phyloP scores from a whole-genome alignment of 192 early-diverging fungal species.

The Coemansia sp. region DNA sequence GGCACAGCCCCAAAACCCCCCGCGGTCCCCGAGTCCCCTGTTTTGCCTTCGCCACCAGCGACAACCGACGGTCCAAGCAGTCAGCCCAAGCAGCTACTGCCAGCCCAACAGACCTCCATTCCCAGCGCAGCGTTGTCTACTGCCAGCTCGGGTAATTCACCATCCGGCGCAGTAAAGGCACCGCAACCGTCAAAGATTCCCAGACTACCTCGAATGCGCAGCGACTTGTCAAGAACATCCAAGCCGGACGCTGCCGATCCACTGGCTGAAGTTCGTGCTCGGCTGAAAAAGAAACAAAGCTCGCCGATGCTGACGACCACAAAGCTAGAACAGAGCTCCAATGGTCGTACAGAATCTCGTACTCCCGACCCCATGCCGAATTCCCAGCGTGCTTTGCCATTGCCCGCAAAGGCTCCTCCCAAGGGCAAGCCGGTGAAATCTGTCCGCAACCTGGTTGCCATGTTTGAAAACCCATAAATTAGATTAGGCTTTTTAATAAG shows the following conservation, averaged over 20 bases:
- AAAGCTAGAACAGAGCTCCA: not conserved
- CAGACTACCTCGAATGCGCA: slow-evolving; percentile 21
- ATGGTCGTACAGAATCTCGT: not conserved
- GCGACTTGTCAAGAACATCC: slow-evolving; percentile 8
- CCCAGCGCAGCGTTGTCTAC: slow-evolving; percentile 7
- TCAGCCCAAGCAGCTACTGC: not conserved
- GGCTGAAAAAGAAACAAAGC: slow-evolving; percentile 51
- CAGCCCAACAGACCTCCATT: not conserved
- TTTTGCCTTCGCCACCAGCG: not conserved
- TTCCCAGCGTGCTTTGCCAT: not conserved
- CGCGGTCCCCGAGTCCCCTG: slow-evolving; percentile 2
- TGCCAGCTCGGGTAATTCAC: slow-evolving; percentile 22
- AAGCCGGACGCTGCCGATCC: slow-evolving; percentile 18
- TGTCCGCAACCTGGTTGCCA: slow-evolving; percentile 40
- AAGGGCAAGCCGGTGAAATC: slow-evolving; percentile 31
- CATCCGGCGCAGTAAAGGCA: slow-evolving; percentile 11
- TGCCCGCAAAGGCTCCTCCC: slow-evolving; percentile 4
- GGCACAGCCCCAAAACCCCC: not conserved
- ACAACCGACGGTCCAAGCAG: slow-evolving; percentile 1
- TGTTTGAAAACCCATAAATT: slow-evolving; percentile 36
- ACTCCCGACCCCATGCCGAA: not conserved
- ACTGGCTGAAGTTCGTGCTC: slow-evolving; percentile 35
- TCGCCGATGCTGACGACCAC: slow-evolving; percentile 22
- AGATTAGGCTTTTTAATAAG: not conserved
- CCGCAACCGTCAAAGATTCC: slow-evolving; percentile 19